Base-by-base conservation (phyloP, 2,329 filamentous ascomycete genomes). In the Pseudocercospora fijiensis region DNA sequence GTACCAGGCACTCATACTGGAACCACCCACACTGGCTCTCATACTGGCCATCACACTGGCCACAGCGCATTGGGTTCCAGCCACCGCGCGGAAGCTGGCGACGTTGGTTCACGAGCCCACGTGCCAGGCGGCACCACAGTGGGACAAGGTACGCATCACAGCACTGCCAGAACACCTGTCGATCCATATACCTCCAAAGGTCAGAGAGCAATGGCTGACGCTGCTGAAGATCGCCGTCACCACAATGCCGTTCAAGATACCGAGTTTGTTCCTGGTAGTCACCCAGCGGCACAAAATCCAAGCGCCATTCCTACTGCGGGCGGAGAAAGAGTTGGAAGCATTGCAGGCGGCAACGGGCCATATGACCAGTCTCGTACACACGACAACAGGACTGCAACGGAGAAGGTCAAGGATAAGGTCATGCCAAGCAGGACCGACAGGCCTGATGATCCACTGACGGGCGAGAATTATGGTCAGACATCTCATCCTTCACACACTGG, bases 301-400 rank as follows among this genome's bases (percentile, higher is more conserved):
- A 55, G 58, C n/a, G 67, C 71, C n/a, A 71, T 74, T 28, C 72
- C 72, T 13, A 71, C 67, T 26, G 72, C 72, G 26, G 72, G 72
- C 26, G 71, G 70, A 16, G 60, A 69, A 47, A 65, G 64, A 52
- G 58, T 73, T 5, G 70, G 69, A 58, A 61, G 51, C 37, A 51
- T 41, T 13, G 20, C 45, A 26, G 57, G 61, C 18, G 60, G 55
- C 37, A 56, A 58, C 9, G 24, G 49, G 11, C 22, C 49, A n/a
- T 30, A 53, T 26, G 49, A 52, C n/a, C 13, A 53, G 6, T 9
- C 22, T 53, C 49, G 26, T 5, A 53, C 49, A n/a, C 49, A 57
- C 26, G 65, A 65, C 59, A 62, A 67, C 59, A 60, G 62, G 55
- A 52, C 55, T 10, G 43, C 55, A 27, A 60, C 64, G 62, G 65